Evolutionary conservation across 495 filamentous ascomycete genomes (phyloP).

Genomic region (Cladorrhinum samala): DNA sequence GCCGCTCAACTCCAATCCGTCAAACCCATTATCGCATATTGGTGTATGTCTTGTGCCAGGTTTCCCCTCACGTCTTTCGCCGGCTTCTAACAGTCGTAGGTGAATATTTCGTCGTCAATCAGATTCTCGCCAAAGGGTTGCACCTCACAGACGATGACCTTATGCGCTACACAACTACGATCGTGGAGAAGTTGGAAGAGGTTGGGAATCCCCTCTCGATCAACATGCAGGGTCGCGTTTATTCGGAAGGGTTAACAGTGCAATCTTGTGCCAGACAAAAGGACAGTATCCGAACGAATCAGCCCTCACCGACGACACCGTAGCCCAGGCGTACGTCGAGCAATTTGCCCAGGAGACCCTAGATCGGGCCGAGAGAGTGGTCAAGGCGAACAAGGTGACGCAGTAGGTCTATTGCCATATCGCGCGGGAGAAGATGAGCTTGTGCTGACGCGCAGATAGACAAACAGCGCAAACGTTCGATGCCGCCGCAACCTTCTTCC

Average conservation of each 20-base stretch:
- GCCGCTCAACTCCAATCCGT: constrained; percentile 77
- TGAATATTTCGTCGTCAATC: constrained; percentile 88
- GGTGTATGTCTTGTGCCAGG: constrained; percentile 60
- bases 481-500: constrained; percentile 86
- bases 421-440: background rate
- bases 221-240: too few relatives aligned
- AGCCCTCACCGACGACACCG: constrained; percentile 73
- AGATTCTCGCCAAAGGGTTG: constrained; percentile 73
- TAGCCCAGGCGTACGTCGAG: constrained; percentile 85
- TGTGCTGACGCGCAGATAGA: constrained; percentile 35
- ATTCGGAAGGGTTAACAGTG: too few relatives aligned
- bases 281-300: constrained; percentile 43
- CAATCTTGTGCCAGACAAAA: constrained; percentile 54
- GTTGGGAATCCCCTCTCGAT: constrained; percentile 35
- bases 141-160: constrained; percentile 71
- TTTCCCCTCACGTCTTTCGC: background rate
- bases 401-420: constrained; percentile 47
- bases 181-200: constrained; percentile 91
- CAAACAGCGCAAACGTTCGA: constrained; percentile 92
- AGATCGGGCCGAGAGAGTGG: constrained; percentile 69
- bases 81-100: constrained; percentile 44
- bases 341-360: constrained; percentile 90
- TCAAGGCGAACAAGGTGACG: constrained; percentile 79
- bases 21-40: constrained; percentile 86
- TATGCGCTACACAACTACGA: constrained; percentile 64